Base-by-base conservation (phyloP, 176 grass and related monocot species). In the Oryza glaberrima region DNA sequence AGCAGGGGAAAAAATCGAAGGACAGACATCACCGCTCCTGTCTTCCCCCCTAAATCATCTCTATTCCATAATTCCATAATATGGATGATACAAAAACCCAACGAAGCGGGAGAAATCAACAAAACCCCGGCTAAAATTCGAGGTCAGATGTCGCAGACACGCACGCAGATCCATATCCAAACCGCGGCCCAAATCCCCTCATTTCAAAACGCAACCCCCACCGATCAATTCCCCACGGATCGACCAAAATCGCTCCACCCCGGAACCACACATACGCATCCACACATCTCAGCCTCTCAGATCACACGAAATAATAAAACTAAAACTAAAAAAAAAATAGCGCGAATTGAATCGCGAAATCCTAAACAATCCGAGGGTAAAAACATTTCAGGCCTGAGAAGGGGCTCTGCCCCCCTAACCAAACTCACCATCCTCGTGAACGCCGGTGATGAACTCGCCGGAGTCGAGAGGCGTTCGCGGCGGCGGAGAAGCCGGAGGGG, bases 391-490 rank as follows among this genome's bases (percentile, higher is more conserved):
- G 5, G 38, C 61, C 25, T 7, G 38, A n/a, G 0, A 17, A 26
- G 20, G 6, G 3, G 15, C 11, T 52, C 2, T 76, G 1, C 30
- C 40, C 40, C 40, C 40, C 8, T 8, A 32, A 5, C 40, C 8
- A 1, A 32, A 5, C 78, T 86, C 67, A 90, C 88, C 88, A 90
- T 90, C 19, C 8, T 16, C 52, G 28, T n/a, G 19, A 19, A 8
- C 12, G 28, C 40, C 4, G 41, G 19, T 16, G 71, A 81, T 16
- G 71, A 81, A 35, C 66, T 72, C 72, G 61, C 52, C 66, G 73
- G 66, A 65, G 72, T 71, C 16, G 77, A 25, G 32, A 23, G 52
- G 44, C 35, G 81, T 13, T 13, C 19, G 44, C 15, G 70, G 49
- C 11, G 65, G 41, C 4, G 82, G 82, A 34, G 72, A 11, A 63